A percentile compares a stretch with the other conserved stretches of the same genome.
phyloP scores from a whole-genome alignment of 2,329 filamentous ascomycete species.

The Bipolaris oryzae region DNA sequence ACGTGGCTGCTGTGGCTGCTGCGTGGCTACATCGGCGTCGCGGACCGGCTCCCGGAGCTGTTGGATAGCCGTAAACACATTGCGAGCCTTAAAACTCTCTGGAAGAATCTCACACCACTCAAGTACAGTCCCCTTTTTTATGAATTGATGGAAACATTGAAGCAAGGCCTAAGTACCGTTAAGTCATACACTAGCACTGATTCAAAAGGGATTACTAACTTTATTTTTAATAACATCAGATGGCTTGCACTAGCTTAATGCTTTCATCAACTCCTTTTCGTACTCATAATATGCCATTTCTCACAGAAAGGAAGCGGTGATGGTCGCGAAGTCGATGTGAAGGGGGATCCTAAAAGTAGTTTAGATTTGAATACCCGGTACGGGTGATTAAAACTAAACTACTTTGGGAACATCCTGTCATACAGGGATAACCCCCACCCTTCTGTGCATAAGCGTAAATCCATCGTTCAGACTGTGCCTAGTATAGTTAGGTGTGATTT shows the following conservation, averaged over 20 bases:
- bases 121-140: background rate
- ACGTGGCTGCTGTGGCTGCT: background rate
- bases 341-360: background rate
- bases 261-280: background rate
- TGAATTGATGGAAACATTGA: background rate
- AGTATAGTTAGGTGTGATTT: background rate
- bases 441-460: background rate
- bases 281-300: background rate
- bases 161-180: background rate
- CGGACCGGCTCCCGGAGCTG: background rate
- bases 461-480: background rate
- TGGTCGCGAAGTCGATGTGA: background rate
- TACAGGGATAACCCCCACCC: background rate
- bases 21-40: background rate
- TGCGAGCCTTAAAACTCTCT: background rate
- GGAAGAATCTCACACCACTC: slow-evolving; percentile 1
- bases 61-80: background rate
- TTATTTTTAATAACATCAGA: background rate
- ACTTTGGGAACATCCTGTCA: background rate
- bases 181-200: background rate
- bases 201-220: background rate
- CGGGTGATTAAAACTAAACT: background rate
- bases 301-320: background rate
- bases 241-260: background rate
- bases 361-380: slow-evolving; percentile 1